Evolutionary conservation across 208 protist genomes (phyloP), one percentile per base, ranked within the genome.

Genomic region (Jaenimonas drosophilae): DNA sequence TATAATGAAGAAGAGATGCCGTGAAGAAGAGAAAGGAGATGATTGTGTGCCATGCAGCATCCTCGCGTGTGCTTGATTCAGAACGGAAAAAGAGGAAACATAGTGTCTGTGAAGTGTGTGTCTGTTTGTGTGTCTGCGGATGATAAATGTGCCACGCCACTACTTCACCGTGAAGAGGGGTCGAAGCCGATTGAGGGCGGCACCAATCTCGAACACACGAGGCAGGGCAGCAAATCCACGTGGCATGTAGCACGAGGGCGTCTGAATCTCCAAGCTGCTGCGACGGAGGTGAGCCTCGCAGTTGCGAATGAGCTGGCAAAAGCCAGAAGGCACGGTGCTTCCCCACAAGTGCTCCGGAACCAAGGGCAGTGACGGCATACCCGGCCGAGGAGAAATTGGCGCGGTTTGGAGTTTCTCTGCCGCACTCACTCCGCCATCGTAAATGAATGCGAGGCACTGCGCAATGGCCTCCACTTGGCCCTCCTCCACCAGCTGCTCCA

Each of bases 401-500:
- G 20, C 25, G 14, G 14, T 19, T 20, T 62, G 54, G 27, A 51
- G 43, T 17, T 34, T 34, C 16, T 44, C 64, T 11, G 37, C 52
- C 17, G 40, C 39, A 2, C 16, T 31, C 17, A 20, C 48, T 11
- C 55, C 59, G n/a, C 50, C 51, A 47, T 87, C 82, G 43, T 69
- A 72, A 24, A 85, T 32, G 59, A 87, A 46, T 11, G 80, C 80
- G 14, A 94, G 49, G 42, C 67, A 81, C 52, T 90, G 80, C 17
- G 69, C 83, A 39, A 97, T 88, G 11, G 73, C 76, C 43, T 86
- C 82, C 25, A 86, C 54, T 59, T 97, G 92, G 16, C 82, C 79
- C 25, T 86, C 76, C 49, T 97, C 92, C 11, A 92, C 79, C 34
- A 97, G 61, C 68, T 96, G 92, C 59, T 96, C 89, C 41, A 95